Conservation (phyloP, 768 basidiomycete species). For the Xanthoconium purpureum region DNA sequence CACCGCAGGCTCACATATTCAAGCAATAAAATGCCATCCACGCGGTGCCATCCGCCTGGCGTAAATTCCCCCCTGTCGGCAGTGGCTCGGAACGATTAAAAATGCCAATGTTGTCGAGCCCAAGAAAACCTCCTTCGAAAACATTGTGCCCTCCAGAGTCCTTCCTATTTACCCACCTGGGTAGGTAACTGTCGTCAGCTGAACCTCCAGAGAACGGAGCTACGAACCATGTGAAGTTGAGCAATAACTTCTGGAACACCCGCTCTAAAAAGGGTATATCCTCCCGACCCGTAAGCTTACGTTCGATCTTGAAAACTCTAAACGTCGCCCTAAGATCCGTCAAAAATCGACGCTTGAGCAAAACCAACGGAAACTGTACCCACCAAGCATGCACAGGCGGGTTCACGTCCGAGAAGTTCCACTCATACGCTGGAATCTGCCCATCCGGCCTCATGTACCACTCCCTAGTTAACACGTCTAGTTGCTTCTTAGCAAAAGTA, state of each 20-base stretch:
- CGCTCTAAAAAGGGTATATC: conserved; percentile 92
- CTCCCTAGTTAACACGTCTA: conserved; percentile 92
- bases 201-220: not conserved
- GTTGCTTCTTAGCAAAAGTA: conserved; percentile 94
- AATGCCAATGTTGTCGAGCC: conserved; percentile 95
- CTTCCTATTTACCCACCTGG: conserved; percentile 97
- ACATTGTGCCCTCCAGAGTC: conserved; percentile 93
- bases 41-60: conserved; percentile 97
- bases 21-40: conserved; percentile 99
- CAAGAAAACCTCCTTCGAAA: conserved; percentile 98
- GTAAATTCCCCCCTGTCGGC: conserved; percentile 89
- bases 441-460: conserved; percentile 99
- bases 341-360: not conserved
- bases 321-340: conserved; percentile 77
- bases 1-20: conserved; percentile 67
- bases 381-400: conserved; percentile 98
- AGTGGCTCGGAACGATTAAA: conserved; percentile 98
- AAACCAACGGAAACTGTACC: conserved; percentile 11
- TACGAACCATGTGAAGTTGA: conserved; percentile 93
- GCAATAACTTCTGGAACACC: conserved; percentile 94
- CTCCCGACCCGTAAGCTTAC: conserved; percentile 88
- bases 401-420: conserved; percentile 99
- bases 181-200: conserved; percentile 1
- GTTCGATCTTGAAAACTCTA: conserved; percentile 98
- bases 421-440: conserved; percentile 98